phyloP scores from a whole-genome alignment of 2,329 filamentous ascomycete species.

The Colletotrichum abscissum region DNA sequence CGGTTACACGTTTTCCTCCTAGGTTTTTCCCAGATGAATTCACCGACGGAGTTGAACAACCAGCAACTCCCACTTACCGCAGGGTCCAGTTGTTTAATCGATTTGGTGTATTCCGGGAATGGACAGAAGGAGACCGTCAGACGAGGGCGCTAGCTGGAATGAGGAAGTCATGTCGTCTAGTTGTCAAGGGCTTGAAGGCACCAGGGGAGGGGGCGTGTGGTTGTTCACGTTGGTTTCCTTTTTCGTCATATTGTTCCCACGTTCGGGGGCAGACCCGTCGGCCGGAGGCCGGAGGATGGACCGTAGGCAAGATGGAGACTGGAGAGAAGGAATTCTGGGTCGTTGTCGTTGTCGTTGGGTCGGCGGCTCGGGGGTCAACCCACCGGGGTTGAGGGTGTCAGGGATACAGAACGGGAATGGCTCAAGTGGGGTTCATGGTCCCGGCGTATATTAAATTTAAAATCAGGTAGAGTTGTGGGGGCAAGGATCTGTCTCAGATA shows the following conservation, averaged over 20 bases:
- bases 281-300: background rate
- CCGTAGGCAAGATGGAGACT: too few relatives aligned
- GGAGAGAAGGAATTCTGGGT: background rate
- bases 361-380: slow-evolving; percentile 3
- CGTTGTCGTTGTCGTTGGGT: background rate
- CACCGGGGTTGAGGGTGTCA: slow-evolving; percentile 6
- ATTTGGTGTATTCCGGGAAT: background rate
- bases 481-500: slow-evolving; percentile 18
- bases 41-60: too few relatives aligned
- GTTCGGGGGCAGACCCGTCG: slow-evolving; percentile 13
- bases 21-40: background rate
- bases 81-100: background rate
- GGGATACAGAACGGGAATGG: background rate
- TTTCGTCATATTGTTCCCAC: background rate
- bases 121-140: background rate
- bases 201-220: background rate
- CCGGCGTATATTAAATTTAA: slow-evolving; percentile 23
- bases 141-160: slow-evolving; percentile 1
- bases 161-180: background rate
- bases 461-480: slow-evolving; percentile 29
- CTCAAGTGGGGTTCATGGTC: background rate
- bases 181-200: too few relatives aligned
- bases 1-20: background rate
- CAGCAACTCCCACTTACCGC: background rate
- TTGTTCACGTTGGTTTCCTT: slow-evolving; percentile 16